phyloP scores from a whole-genome alignment of 441 rosid species.

The Lepidium campestre region DNA sequence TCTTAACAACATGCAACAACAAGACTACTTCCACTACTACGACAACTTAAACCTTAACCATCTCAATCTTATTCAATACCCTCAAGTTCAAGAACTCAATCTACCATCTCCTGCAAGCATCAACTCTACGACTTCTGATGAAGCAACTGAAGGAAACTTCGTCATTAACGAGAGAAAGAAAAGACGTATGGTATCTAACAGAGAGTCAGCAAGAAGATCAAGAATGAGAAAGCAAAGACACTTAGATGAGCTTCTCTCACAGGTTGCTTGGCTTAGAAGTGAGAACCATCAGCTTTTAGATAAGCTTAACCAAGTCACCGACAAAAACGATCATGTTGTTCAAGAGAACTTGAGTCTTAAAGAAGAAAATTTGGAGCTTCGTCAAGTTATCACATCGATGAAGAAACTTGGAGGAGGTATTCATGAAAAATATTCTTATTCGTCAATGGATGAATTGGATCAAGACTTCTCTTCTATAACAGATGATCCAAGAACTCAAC shows the following conservation, averaged over 20 bases:
- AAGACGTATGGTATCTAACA: constrained; percentile 65
- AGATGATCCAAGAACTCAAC: constrained; percentile 22
- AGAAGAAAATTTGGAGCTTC: constrained; percentile 62
- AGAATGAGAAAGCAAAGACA: constrained; percentile 76
- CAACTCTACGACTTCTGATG: constrained; percentile 81
- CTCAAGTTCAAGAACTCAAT: constrained; percentile 53
- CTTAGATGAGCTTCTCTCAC: constrained; percentile 64
- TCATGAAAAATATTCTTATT: not conserved
- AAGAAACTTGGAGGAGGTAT: constrained; percentile 34
- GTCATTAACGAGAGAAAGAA: constrained; percentile 62
- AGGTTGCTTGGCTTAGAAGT: constrained; percentile 51
- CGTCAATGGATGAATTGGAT: constrained; percentile 23
- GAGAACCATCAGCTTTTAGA: constrained; percentile 69
- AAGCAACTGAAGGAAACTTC: constrained; percentile 63
- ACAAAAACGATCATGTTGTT: constrained; percentile 42
- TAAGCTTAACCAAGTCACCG: constrained; percentile 60
- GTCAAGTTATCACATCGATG: constrained; percentile 54
- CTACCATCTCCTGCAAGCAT: constrained; percentile 51
- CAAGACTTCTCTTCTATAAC: constrained; percentile 28
- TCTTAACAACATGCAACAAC: constrained; percentile 32
- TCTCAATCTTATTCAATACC: constrained; percentile 36
- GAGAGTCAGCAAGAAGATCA: constrained; percentile 70
- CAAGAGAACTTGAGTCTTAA: constrained; percentile 71
- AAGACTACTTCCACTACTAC: constrained; percentile 37
- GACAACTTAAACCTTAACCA: constrained; percentile 30